A percentile compares a stretch with the other conserved stretches of the same genome.
These are phyloP conservation scores for Macrolepiota fuliginosa DNA, from an alignment of 768 basidiomycete species.

Conservation along the genomic window DNA sequence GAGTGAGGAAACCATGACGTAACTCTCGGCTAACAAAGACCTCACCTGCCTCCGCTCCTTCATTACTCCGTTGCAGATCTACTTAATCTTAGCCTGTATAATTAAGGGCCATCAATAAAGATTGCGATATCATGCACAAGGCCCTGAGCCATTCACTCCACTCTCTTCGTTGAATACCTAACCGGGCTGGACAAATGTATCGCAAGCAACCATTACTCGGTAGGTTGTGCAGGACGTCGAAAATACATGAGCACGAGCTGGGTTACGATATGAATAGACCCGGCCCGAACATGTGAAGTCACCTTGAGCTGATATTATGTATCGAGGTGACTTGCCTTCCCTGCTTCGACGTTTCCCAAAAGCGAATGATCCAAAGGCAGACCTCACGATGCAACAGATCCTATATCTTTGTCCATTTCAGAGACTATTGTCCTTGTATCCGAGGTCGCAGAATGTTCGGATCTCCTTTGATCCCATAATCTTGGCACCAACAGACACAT, in stretches of 20 bases:
- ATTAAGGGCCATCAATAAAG: no score
- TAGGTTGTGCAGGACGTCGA: slow-evolving; percentile 68
- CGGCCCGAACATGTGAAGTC: no score
- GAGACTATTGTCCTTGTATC: slow-evolving; percentile 46
- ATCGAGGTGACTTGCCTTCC: slow-evolving; percentile 62
- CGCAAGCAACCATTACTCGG: slow-evolving; percentile 63
- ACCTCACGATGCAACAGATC: slow-evolving; percentile 57
- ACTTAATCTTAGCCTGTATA: no score
- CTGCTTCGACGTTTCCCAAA: slow-evolving; percentile 50
- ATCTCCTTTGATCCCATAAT: slow-evolving; percentile 42
- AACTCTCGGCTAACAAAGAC: no score
- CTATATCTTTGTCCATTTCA: slow-evolving; percentile 66
- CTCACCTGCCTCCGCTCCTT: no score
- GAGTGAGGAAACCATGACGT: no score
- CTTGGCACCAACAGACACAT: slow-evolving; percentile 25
- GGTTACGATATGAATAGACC: slow-evolving; percentile 69
- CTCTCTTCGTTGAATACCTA: slow-evolving; percentile 20
- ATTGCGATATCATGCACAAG: no score
- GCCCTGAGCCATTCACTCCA: slow-evolving; percentile 21
- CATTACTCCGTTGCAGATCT: no score
- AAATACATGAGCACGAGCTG: slow-evolving; percentile 54
- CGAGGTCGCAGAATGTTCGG: slow-evolving; percentile 64
- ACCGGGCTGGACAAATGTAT: slow-evolving; percentile 41
- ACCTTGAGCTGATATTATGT: no score
- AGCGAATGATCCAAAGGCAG: slow-evolving; percentile 53